Base-by-base conservation (phyloP, 331 rosid genomes). In the Saraca asoca region DNA sequence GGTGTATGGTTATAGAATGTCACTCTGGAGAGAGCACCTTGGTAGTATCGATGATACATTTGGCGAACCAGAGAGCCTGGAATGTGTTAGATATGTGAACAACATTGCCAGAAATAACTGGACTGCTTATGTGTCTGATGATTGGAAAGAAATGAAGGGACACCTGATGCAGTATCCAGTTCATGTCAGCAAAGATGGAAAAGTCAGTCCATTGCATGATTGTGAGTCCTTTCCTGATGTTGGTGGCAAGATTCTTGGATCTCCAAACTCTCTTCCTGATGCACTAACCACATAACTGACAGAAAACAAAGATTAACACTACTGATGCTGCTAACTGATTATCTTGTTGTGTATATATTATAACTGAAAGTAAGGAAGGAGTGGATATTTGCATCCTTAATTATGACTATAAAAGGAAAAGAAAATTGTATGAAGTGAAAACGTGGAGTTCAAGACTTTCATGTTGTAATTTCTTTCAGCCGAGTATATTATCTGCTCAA, bases 1-100 rank as follows among this genome's bases (percentile, higher is more conserved):
- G 90, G 88, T 88, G 58, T 88, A 88, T 2, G 92, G 95, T 39
- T 85, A 83, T 56, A 42, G 92, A 41, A 85, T 88, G 95, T 83
- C 88, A 5, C 61, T 85, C 0, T 88, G 90, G 95, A 91, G 86
- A 0, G 92, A 83, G 56, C 91, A 88, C 58, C 79, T 88, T 7
- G 85, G 85, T 0, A 41, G 59, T 51, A n/a, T 85, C 37, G 85
- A 83, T 24, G 80, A 75, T n/a, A 16, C 7, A 7, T 72, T 73
- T 64, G 7, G 0, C 11, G 83, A 83, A 37, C 91, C 95, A 41
- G 70, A 81, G 17, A 81, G 74, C 69, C 7, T 81, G 39, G 68
- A 81, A 44, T 83, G 95, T 71, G 42, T 73, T 2, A 78, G 73
- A 66, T 51, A 29, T 53, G 79, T 83, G 12, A 77, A 78, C 63